Conservation (phyloP, 2,329 filamentous ascomycete species). For the Penicillium italicum region DNA sequence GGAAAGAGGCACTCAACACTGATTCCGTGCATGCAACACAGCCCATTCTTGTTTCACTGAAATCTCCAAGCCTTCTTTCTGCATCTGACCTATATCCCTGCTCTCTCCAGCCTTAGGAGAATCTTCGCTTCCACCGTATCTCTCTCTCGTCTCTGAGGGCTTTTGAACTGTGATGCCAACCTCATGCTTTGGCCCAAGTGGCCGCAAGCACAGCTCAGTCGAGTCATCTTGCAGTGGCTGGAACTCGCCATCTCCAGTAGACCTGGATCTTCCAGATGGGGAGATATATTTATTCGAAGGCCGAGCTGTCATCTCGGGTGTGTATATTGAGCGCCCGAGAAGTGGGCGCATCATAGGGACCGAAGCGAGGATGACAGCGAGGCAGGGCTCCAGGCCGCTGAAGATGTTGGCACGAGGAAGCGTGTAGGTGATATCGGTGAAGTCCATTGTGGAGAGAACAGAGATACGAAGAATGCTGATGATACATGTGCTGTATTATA, state of each 20-base stretch:
- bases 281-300: not conserved
- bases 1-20: not conserved
- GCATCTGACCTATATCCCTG: not conserved
- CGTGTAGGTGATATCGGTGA: slow-evolving; percentile 35
- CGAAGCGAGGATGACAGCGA: slow-evolving; percentile 42
- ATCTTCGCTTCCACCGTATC: not conserved
- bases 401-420: slow-evolving; percentile 38
- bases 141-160: not conserved
- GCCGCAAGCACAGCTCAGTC: slow-evolving; percentile 28
- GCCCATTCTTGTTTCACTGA: not conserved
- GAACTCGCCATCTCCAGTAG: slow-evolving; percentile 19
- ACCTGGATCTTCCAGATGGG: slow-evolving; percentile 1
- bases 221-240: slow-evolving; percentile 28
- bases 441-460: slow-evolving; percentile 34
- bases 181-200: slow-evolving; percentile 15
- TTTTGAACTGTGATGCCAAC: slow-evolving; percentile 4
- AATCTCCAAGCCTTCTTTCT: not conserved
- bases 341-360: slow-evolving; percentile 43
- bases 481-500: slow-evolving; percentile 31
- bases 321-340: slow-evolving; percentile 25
- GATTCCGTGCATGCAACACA: not conserved
- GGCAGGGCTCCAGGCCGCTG: slow-evolving; percentile 38
- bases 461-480: slow-evolving; percentile 37
- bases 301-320: slow-evolving; percentile 15
- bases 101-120: not conserved